Evolutionary conservation across 2,329 filamentous ascomycete species (phyloP).

Genomic region (Blastomyces parvus): DNA sequence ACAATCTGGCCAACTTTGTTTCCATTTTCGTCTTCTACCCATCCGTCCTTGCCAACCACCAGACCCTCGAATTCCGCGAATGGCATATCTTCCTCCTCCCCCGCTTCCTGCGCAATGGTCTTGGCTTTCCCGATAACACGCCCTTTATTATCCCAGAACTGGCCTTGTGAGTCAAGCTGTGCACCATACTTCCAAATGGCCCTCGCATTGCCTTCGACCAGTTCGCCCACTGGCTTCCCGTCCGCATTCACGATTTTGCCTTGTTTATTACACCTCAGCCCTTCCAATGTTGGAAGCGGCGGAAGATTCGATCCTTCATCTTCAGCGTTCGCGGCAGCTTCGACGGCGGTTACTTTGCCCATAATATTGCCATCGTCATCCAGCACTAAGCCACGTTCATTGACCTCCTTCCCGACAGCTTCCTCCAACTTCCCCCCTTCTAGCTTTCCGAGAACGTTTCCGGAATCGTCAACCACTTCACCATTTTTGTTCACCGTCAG

Average conservation of each 20-base stretch:
- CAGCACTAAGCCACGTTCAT: slow-evolving; percentile 36
- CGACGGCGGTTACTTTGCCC: slow-evolving; percentile 34
- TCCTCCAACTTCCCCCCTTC: slow-evolving; percentile 23
- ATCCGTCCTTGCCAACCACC: slow-evolving; percentile 40
- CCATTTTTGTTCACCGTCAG: slow-evolving; percentile 39
- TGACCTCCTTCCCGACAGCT: slow-evolving; percentile 27
- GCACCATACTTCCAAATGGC: slow-evolving; percentile 42
- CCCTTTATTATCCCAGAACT: slow-evolving; percentile 55
- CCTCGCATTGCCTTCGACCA: slow-evolving; percentile 54
- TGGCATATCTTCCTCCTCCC: slow-evolving; percentile 29
- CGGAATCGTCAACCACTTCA: slow-evolving; percentile 27
- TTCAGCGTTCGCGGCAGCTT: slow-evolving; percentile 29
- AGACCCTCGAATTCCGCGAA: slow-evolving; percentile 41
- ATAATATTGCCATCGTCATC: slow-evolving; percentile 42
- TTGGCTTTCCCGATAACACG: slow-evolving; percentile 54
- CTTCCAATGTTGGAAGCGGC: slow-evolving; percentile 31
- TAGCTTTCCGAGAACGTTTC: slow-evolving; percentile 25
- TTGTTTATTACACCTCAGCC: slow-evolving; percentile 36
- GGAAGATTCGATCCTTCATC: slow-evolving; percentile 22
- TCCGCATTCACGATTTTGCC: slow-evolving; percentile 36
- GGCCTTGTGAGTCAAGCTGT: slow-evolving; percentile 48
- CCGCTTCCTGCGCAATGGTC: slow-evolving; percentile 31
- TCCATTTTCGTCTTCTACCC: slow-evolving; percentile 41
- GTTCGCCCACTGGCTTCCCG: slow-evolving; percentile 46
- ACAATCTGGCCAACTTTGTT: slow-evolving; percentile 43